A percentile compares a stretch with the other conserved stretches of the same genome.
Evolutionary conservation across 345 rosid species (phyloP).

Genomic region (Trapa incisa): DNA sequence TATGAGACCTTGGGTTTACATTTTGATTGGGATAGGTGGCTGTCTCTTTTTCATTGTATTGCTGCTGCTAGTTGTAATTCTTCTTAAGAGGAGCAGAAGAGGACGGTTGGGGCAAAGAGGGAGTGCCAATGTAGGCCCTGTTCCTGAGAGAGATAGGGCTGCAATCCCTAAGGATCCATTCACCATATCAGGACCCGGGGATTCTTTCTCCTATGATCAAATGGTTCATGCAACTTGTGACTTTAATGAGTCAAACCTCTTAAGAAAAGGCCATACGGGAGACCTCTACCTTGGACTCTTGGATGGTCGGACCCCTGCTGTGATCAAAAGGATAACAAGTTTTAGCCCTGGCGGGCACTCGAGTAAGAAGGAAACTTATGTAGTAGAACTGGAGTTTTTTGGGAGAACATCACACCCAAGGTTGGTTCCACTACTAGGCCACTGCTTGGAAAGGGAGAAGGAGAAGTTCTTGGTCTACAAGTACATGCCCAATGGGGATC

Average conservation of each 20-base stretch:
- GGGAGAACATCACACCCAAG: conserved; percentile 59
- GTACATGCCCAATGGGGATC: conserved; percentile 67
- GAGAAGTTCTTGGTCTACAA: conserved; percentile 77
- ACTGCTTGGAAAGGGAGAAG: conserved; percentile 54
- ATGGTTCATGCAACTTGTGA: conserved; percentile 46
- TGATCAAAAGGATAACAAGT: conserved; percentile 42
- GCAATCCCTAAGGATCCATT: conserved; percentile 27
- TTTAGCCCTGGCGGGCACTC: conserved; percentile 18
- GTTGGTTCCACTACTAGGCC: conserved; percentile 68
- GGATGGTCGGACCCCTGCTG: conserved; percentile 46
- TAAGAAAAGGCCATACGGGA: conserved; percentile 81
- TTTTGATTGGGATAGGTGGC: conserved; percentile 38
- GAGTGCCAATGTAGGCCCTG: conserved; percentile 39
- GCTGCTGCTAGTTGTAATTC: conserved; percentile 23
- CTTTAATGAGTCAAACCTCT: conserved; percentile 47
- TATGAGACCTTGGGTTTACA: conserved; percentile 19
- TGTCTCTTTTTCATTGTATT: conserved; percentile 33
- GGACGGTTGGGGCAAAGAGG: conserved; percentile 27
- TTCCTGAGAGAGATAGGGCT: conserved; percentile 39
- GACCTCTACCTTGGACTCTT: conserved; percentile 57
- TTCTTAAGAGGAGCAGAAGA: conserved; percentile 22
- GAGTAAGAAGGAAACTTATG: conserved; percentile 39
- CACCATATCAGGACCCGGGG: conserved; percentile 37
- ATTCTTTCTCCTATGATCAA: conserved; percentile 54
- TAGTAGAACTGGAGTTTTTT: conserved; percentile 53